Evolutionary conservation across 2,329 filamentous ascomycete genomes (phyloP).

Genomic region (Tolypocladium inflatum): DNA sequence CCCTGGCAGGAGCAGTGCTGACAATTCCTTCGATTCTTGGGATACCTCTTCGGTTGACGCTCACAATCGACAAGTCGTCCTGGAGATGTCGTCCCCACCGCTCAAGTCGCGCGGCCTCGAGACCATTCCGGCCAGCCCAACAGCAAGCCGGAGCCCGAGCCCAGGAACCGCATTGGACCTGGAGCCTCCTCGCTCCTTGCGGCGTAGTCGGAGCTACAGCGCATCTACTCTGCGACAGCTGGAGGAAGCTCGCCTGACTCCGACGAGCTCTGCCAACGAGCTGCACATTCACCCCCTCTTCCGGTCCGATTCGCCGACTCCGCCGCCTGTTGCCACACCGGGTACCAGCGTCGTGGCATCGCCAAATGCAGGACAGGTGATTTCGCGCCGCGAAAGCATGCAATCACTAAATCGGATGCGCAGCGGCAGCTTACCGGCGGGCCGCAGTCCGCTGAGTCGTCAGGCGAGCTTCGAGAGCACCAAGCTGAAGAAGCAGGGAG

Average conservation of each 20-base stretch:
- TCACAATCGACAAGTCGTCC: slow-evolving; percentile 48
- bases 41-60: slow-evolving; percentile 60
- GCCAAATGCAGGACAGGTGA: slow-evolving; percentile 56
- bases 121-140: slow-evolving; percentile 59
- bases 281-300: slow-evolving; percentile 72
- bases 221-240: slow-evolving; percentile 24
- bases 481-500: neutral
- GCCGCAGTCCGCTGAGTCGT: slow-evolving; percentile 36
- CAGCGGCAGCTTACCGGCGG: slow-evolving; percentile 42
- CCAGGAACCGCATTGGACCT: slow-evolving; percentile 52
- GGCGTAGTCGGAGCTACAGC: slow-evolving; percentile 43
- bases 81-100: slow-evolving; percentile 37
- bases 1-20: slow-evolving; percentile 25
- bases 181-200: slow-evolving; percentile 33
- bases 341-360: slow-evolving; percentile 64
- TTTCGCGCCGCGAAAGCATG: slow-evolving; percentile 43
- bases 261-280: slow-evolving; percentile 35
- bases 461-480: slow-evolving; percentile 35
- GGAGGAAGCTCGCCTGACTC: slow-evolving; percentile 13
- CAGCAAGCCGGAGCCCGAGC: slow-evolving; percentile 55
- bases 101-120: slow-evolving; percentile 49
- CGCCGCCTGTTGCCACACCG: slow-evolving; percentile 55
- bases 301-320: slow-evolving; percentile 59
- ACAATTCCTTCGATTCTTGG: slow-evolving; percentile 68
- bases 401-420: slow-evolving; percentile 43